A percentile compares a stretch with the other conserved stretches of the same genome.
Evolutionary conservation across 2,329 filamentous ascomycete species (phyloP).

Genomic region (Sporothrix humicola): DNA sequence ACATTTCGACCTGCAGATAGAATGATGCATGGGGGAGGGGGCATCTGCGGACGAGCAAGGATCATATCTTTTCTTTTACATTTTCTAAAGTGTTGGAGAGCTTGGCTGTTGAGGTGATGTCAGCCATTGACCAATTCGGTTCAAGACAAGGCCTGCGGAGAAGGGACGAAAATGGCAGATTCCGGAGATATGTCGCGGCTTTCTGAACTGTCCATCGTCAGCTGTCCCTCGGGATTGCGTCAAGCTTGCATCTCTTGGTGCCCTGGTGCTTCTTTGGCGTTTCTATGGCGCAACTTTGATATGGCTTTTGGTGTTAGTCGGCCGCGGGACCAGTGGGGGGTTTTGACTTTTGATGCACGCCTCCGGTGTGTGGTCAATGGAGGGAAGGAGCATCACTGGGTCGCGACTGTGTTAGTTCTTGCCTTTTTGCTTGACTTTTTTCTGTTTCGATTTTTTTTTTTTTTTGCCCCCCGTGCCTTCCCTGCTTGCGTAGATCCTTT

Average conservation of each 20-base stretch:
- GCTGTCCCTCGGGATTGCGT: not conserved
- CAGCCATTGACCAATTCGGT: not conserved
- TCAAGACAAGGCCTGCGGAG: not conserved
- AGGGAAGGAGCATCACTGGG: not conserved
- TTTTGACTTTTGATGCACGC: not conserved
- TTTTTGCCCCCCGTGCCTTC: conserved; percentile 2
- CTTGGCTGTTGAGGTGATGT: not conserved
- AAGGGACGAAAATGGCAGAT: not conserved
- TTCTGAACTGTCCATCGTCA: not conserved
- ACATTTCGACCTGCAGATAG: not conserved
- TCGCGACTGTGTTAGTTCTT: conserved; percentile 7
- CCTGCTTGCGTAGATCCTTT: not conserved
- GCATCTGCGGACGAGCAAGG: not conserved
- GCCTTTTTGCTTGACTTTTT: not conserved
- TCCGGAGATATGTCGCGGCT: not conserved
- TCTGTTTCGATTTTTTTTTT: not conserved
- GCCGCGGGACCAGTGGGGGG: not conserved
- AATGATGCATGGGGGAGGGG: conserved; percentile 3
- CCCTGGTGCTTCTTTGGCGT: too few relatives aligned
- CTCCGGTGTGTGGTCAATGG: not conserved
- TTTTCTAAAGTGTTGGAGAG: too few relatives aligned
- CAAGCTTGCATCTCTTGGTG: not conserved
- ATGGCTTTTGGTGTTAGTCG: conserved; percentile 20
- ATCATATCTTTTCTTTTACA: not conserved
- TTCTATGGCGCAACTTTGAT: not conserved